These are phyloP conservation scores for Camptophora hylomeconis DNA, from an alignment of 2,329 filamentous ascomycete species.

Conservation along the genomic window DNA sequence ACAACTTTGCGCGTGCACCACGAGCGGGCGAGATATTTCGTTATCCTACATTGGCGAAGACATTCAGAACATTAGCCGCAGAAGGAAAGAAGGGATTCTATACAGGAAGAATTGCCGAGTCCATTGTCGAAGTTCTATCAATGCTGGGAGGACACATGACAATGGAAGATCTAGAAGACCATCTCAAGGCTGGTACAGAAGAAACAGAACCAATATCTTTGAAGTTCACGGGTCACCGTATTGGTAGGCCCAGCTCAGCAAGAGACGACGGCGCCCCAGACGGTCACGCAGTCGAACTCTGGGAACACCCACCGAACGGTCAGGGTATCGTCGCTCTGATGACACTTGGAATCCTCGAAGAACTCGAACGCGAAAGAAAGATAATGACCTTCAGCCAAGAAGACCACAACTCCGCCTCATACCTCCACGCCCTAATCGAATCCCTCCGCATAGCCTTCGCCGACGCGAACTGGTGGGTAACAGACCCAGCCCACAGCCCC, in stretches of 20 bases:
- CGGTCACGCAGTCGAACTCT: conserved; percentile 52
- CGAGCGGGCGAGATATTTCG: conserved; percentile 75
- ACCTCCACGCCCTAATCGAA: conserved; percentile 80
- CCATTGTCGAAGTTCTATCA: conserved; percentile 63
- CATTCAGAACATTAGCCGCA: conserved; percentile 64
- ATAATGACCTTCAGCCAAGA: conserved; percentile 56
- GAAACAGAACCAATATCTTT: conserved; percentile 76
- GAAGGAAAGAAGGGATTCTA: conserved; percentile 90
- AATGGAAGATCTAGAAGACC: conserved; percentile 66
- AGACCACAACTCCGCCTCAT: conserved; percentile 71
- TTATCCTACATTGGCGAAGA: conserved; percentile 67
- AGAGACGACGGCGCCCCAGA: conserved; percentile 20
- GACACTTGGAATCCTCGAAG: conserved; percentile 81
- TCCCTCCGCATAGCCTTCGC: conserved; percentile 79
- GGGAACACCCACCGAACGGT: conserved; percentile 95
- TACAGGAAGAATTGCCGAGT: conserved; percentile 66
- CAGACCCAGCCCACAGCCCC: conserved; percentile 47
- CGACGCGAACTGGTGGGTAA: conserved; percentile 80
- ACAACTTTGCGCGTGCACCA: conserved; percentile 62
- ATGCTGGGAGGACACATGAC: conserved; percentile 66
- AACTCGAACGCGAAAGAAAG: conserved; percentile 61
- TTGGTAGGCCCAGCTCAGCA: conserved; percentile 32
- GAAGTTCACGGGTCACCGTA: conserved; percentile 56
- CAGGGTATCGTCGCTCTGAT: conserved; percentile 93
- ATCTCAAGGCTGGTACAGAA: conserved; percentile 61